Evolutionary conservation across 768 basidiomycete species (phyloP), one percentile per base, ranked within the genome.

Genomic region (Kwoniella heveanensis): DNA sequence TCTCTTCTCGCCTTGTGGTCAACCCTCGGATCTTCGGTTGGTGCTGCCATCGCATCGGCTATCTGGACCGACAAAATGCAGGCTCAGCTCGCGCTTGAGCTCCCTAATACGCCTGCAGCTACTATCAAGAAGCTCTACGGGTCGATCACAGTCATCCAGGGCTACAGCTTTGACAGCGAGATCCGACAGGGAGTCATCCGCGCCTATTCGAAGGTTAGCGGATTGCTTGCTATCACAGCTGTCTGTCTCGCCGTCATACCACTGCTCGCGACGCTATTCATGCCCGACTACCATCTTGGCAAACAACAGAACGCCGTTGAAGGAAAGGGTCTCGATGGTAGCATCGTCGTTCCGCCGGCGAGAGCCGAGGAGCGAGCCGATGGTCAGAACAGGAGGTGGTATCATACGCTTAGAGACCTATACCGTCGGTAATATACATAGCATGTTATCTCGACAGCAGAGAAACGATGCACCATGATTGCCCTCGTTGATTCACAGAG

Each of bases 1-100:
- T 71, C 81, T 0, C 46, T 78, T 21, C 59, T 79, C 6, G 67
- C 77, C 1, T 62, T 82, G 15, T 79, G 78, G 65, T 72, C 81
- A 17, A 67, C 70, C 53, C 70, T 82, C 15, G 81, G 81, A 17
- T 71, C 68, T 46, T 68, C 75, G 0, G 70, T 80, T 50, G 79
- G 77, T 2, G 69, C 65, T 2, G 80, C 81, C 15, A 77, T 80
- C 57, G 71, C 75, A 6, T 55, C 59, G 19, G 67, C 73, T 8
- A 48, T 76, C 3, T 78, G 77, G 74, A 64, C 25, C 13, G 37
- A 36, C 21, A 36, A 22, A 19, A 55, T 55, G 54, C 54, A 37
- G 8, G 54, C 32, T 8, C 30, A 55, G 17, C 24, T 24, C 5
- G 21, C n/a, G 9, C n/a, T 25, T 13, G 22, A 44, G 39, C 39